Conservation (phyloP, 192 early-diverging fungal genomes). For the Rhizophagus sp. region DNA sequence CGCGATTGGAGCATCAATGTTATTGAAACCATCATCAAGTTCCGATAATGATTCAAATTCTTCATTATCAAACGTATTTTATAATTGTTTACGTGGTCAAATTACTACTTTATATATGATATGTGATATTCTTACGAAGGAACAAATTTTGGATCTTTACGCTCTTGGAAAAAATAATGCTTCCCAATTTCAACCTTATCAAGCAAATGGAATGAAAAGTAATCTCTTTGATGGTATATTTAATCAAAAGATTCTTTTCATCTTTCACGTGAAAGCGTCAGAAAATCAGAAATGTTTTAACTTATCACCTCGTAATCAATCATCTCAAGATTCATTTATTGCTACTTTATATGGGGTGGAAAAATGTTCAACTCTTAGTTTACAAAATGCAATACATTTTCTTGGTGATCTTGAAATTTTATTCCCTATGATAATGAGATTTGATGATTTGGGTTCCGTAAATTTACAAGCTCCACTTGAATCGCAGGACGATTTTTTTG, state of each 20-base stretch:
- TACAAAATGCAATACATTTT: slow-evolving; percentile 26
- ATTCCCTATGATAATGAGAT: slow-evolving; percentile 29
- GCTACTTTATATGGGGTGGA: slow-evolving; percentile 18
- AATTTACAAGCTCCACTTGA: slow-evolving; percentile 18
- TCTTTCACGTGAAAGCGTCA: slow-evolving; percentile 28
- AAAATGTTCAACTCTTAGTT: slow-evolving; percentile 29
- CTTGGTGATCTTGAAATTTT: slow-evolving; percentile 31
- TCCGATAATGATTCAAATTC: neutral
- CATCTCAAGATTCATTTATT: neutral
- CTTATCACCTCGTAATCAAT: slow-evolving; percentile 7
- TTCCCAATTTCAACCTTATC: neutral
- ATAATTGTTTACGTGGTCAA: slow-evolving; percentile 29
- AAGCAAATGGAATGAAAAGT: neutral
- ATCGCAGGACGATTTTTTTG: slow-evolving; percentile 29
- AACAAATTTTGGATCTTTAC: slow-evolving; percentile 14
- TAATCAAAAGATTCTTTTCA: slow-evolving; percentile 7
- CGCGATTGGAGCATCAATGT: slow-evolving; percentile 20
- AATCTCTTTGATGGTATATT: slow-evolving; percentile 11
- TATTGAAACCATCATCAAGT: neutral
- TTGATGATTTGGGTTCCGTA: slow-evolving; percentile 21
- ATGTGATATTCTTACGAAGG: slow-evolving; percentile 1
- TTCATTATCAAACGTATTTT: neutral
- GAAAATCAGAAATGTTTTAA: slow-evolving; percentile 20
- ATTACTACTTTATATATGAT: slow-evolving; percentile 25
- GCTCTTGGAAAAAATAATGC: slow-evolving; percentile 21